These are phyloP conservation scores for Pseudocercospora crystallina DNA, from an alignment of 2,329 filamentous ascomycete genomes.

Conservation along the genomic window DNA sequence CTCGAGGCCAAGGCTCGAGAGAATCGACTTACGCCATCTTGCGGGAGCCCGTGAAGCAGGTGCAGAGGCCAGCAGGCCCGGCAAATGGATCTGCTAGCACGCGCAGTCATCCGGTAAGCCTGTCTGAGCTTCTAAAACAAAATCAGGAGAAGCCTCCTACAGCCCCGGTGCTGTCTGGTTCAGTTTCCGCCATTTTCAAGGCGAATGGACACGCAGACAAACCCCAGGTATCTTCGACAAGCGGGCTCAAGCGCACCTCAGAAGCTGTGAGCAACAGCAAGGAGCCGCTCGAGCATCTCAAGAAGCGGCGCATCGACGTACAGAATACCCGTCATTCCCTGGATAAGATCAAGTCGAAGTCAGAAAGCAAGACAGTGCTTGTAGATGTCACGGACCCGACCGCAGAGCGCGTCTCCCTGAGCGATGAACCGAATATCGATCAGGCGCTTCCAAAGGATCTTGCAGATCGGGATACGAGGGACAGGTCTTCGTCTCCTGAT, in stretches of 20 bases:
- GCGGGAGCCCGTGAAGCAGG: too few relatives aligned
- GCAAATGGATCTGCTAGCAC: too few relatives aligned
- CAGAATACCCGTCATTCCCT: not conserved
- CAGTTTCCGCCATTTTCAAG: not conserved
- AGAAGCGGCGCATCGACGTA: not conserved
- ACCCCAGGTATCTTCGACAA: not conserved
- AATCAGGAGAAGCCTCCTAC: too few relatives aligned
- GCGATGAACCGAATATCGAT: constrained; percentile 10
- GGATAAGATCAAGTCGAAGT: not conserved
- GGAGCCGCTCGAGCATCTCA: not conserved
- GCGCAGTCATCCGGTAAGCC: too few relatives aligned
- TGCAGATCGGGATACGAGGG: not conserved
- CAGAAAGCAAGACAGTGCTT: not conserved
- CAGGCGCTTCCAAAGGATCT: not conserved
- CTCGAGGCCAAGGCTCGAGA: too few relatives aligned
- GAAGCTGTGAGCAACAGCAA: not conserved
- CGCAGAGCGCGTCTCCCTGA: constrained; percentile 11
- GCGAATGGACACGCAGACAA: constrained; percentile 3
- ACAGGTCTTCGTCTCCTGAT: not conserved
- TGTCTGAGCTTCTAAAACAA: too few relatives aligned
- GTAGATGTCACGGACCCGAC: constrained; percentile 6
- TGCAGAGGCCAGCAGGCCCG: not conserved
- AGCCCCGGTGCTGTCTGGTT: too few relatives aligned
- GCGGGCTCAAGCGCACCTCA: not conserved
- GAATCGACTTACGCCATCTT: too few relatives aligned